Conservation (phyloP, 179 eudicot species). For the Vitellaria paradoxa region DNA sequence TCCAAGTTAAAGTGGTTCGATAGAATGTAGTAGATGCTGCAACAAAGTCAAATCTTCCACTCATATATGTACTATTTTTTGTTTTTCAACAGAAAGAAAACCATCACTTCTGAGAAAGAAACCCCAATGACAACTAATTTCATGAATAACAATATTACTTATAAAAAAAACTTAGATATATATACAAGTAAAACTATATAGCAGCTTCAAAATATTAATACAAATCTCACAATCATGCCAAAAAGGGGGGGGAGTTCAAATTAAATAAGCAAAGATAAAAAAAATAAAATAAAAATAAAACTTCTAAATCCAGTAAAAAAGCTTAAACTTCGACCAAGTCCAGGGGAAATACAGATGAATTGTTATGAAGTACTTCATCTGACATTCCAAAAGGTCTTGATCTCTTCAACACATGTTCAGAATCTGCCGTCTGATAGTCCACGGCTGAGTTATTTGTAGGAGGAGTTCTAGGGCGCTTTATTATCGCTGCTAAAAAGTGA, state of each 20-base stretch:
- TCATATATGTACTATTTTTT: background rate
- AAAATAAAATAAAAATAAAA: background rate
- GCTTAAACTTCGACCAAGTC: constrained; percentile 3
- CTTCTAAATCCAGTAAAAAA: constrained; percentile 8
- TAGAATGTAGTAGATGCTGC: constrained; percentile 4
- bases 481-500: constrained; percentile 34
- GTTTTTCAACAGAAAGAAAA: background rate
- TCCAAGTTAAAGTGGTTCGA: background rate
- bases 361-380: constrained; percentile 56
- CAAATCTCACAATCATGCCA: constrained; percentile 3
- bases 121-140: background rate
- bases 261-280: background rate
- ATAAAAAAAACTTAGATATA: background rate
- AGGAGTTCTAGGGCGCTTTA: constrained; percentile 83
- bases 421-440: constrained; percentile 91
- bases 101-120: background rate
- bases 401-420: constrained; percentile 75
- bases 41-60: background rate
- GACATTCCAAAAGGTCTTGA: constrained; percentile 66
- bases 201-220: background rate
- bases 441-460: constrained; percentile 56
- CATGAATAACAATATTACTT: background rate
- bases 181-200: background rate
- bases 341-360: constrained; percentile 12
- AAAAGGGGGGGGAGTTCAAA: background rate